phyloP scores from a whole-genome alignment of 495 filamentous ascomycete genomes.

The Hyaloscypha finlandica region DNA sequence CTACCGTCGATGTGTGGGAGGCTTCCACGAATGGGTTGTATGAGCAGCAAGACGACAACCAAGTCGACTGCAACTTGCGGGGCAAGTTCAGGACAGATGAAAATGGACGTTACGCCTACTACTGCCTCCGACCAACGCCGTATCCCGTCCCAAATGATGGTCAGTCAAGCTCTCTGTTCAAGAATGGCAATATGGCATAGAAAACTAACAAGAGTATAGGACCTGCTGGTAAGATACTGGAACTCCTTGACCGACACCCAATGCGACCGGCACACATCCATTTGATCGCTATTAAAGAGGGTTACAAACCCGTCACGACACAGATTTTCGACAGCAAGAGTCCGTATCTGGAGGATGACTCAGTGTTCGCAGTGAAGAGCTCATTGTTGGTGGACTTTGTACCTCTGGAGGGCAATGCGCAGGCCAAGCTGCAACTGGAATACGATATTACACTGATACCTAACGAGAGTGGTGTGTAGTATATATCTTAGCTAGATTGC shows the following conservation, averaged over 20 bases:
- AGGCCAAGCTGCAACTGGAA: constrained; percentile 70
- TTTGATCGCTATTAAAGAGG: constrained; percentile 57
- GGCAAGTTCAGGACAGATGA: constrained; percentile 80
- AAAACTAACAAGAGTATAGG: constrained; percentile 28
- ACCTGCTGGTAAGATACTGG: constrained; percentile 67
- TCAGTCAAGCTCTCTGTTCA: too few species aligned
- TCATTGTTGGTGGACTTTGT: constrained; percentile 65
- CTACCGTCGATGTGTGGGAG: constrained; percentile 85
- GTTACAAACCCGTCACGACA: constrained; percentile 60
- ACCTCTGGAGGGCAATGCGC: constrained; percentile 54
- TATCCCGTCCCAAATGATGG: constrained; percentile 79
- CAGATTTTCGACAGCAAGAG: constrained; percentile 66
- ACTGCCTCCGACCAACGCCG: constrained; percentile 80
- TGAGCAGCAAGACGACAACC: constrained; percentile 83
- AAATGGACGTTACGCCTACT: constrained; percentile 74
- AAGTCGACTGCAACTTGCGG: constrained; percentile 78
- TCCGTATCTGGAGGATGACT: constrained; percentile 61
- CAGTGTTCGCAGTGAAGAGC: constrained; percentile 68
- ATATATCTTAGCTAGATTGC: not conserved
- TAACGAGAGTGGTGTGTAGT: not conserved
- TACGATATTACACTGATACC: constrained; percentile 35
- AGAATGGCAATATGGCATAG: too few species aligned
- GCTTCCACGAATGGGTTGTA: constrained; percentile 82
- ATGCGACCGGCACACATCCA: constrained; percentile 85
- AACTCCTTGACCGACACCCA: constrained; percentile 74